phyloP scores from a whole-genome alignment of 2,329 filamentous ascomycete genomes.

The Fusarium sp. region DNA sequence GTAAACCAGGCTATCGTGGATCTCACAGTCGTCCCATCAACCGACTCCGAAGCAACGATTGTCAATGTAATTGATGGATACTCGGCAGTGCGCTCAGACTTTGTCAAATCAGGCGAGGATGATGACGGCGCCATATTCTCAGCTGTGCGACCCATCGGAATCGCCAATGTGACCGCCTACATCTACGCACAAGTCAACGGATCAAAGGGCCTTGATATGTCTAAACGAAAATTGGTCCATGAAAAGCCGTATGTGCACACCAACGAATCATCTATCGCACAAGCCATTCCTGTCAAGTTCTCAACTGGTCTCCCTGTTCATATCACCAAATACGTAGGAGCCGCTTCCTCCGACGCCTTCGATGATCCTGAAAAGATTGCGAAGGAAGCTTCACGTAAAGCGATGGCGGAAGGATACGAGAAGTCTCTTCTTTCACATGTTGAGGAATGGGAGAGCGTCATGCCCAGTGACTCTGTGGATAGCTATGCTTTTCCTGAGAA shows the following conservation, averaged over 20 bases:
- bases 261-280: neutral
- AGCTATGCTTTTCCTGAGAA: neutral
- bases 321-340: neutral
- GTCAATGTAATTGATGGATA: neutral
- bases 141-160: neutral
- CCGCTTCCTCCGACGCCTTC: neutral
- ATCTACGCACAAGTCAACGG: neutral
- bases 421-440: neutral
- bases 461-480: slow-evolving; percentile 1
- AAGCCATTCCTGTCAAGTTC: neutral
- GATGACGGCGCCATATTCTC: neutral
- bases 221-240: neutral
- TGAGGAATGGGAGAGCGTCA: neutral
- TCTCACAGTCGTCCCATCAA: neutral
- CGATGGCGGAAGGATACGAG: neutral
- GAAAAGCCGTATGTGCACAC: neutral
- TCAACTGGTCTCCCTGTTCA: neutral
- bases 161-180: neutral
- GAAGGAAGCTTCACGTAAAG: neutral
- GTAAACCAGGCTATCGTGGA: neutral
- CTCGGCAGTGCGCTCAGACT: neutral
- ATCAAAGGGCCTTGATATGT: neutral
- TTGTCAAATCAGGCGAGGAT: neutral
- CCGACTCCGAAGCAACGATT: neutral
- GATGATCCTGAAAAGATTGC: neutral